These are phyloP conservation scores for Leccinum arenicola DNA, from an alignment of 768 basidiomycete genomes.

Conservation along the genomic window DNA sequence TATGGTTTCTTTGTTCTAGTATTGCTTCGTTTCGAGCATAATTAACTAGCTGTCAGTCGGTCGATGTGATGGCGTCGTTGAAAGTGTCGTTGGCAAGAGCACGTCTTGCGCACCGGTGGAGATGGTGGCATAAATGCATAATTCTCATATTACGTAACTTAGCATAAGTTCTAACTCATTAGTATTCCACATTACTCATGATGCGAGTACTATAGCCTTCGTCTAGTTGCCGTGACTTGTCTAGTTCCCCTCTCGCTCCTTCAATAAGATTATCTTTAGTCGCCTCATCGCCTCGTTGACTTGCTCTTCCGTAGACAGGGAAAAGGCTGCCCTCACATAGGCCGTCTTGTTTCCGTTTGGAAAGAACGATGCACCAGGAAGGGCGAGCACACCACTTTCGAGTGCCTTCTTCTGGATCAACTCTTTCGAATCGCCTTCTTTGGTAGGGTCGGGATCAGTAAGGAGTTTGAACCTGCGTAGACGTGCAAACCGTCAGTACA, in stretches of 20 bases:
- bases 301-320: slow-evolving; percentile 59
- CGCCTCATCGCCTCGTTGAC: slow-evolving; percentile 73
- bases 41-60: neutral
- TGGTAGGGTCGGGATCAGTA: slow-evolving; percentile 33
- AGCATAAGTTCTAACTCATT: neutral
- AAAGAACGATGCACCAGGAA: slow-evolving; percentile 82
- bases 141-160: neutral
- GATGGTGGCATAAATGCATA: no score
- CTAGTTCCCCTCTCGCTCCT: slow-evolving; percentile 20
- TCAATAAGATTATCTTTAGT: slow-evolving; percentile 42
- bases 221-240: neutral
- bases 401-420: slow-evolving; percentile 75
- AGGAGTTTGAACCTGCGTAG: slow-evolving; percentile 65
- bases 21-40: neutral
- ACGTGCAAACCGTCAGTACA: slow-evolving; percentile 17
- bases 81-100: neutral
- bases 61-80: neutral
- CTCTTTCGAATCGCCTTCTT: slow-evolving; percentile 64
- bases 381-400: slow-evolving; percentile 80
- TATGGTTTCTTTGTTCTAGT: neutral
- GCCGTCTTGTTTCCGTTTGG: slow-evolving; percentile 67
- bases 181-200: slow-evolving; percentile 9
- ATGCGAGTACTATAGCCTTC: neutral
- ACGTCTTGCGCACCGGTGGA: neutral
- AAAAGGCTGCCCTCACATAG: slow-evolving; percentile 84